A percentile compares a stretch with the other conserved stretches of the same genome.
Evolutionary conservation across 1,284 basidiomycete species (phyloP).

Genomic region (Peniophora sp.): DNA sequence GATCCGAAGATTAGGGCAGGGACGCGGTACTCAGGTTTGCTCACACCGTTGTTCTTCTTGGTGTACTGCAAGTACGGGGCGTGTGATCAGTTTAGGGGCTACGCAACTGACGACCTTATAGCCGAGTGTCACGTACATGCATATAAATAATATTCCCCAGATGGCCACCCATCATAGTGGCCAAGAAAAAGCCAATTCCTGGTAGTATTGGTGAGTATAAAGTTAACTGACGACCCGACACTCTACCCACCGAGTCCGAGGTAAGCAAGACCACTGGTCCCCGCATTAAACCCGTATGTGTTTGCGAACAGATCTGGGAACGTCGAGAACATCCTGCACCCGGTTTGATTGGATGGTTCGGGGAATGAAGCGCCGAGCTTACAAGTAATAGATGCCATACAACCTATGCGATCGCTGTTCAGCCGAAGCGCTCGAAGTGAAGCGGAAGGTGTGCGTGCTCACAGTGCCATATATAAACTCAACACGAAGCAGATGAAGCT

Average conservation of each 20-base stretch:
- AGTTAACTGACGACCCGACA: too few species aligned
- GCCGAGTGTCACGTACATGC: background rate
- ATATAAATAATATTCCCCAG: constrained; percentile 25
- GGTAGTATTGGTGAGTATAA: too few species aligned
- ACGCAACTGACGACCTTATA: background rate
- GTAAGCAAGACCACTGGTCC: constrained; percentile 31
- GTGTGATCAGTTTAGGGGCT: background rate
- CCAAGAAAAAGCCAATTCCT: constrained; percentile 26
- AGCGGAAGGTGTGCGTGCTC: too few species aligned
- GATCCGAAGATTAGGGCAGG: constrained; percentile 64
- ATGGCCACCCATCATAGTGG: constrained; percentile 25
- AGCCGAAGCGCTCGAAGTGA: too few species aligned
- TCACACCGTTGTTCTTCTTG: constrained; percentile 51
- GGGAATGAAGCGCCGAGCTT: background rate
- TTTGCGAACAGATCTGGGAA: constrained; percentile 29
- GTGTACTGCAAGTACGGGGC: constrained; percentile 31
- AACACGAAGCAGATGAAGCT: constrained; percentile 58
- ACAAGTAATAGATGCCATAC: constrained; percentile 28
- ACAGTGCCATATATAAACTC: constrained; percentile 58
- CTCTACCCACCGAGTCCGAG: constrained; percentile 26
- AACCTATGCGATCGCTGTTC: constrained; percentile 24
- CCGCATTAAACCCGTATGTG: constrained; percentile 25
- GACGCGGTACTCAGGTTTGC: constrained; percentile 66
- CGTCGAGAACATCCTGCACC: constrained; percentile 69
- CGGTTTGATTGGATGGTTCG: constrained; percentile 19